phyloP scores from a whole-genome alignment of 2,329 filamentous ascomycete genomes.

The Ascochyta lentis region DNA sequence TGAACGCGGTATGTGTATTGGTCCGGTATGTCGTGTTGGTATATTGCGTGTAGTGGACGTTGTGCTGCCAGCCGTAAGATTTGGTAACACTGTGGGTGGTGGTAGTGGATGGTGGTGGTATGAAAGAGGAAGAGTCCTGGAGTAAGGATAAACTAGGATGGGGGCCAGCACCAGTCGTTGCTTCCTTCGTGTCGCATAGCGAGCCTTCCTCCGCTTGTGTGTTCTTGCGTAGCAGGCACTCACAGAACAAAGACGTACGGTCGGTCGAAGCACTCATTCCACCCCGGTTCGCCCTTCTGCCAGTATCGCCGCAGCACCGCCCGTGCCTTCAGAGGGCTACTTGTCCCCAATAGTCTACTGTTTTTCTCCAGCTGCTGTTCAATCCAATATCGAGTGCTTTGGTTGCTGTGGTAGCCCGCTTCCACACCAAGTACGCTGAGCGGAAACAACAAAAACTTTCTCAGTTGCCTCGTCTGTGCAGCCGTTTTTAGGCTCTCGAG shows the following conservation, averaged over 20 bases:
- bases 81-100: not conserved
- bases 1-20: no score
- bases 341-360: constrained; percentile 29
- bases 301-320: constrained; percentile 35
- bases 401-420: constrained; percentile 26
- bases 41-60: not conserved
- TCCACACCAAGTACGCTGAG: constrained; percentile 38
- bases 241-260: constrained; percentile 34
- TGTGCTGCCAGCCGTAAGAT: not conserved
- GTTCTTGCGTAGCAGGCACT: not conserved
- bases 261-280: constrained; percentile 41
- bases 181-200: no score
- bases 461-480: constrained; percentile 14
- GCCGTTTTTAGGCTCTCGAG: constrained; percentile 13
- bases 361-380: constrained; percentile 23
- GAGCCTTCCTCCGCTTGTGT: not conserved
- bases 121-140: not conserved
- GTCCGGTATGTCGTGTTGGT: not conserved
- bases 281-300: constrained; percentile 27
- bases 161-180: not conserved
- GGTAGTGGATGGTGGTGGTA: not conserved
- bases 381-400: constrained; percentile 26
- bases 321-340: constrained; percentile 30
- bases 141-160: not conserved
- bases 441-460: constrained; percentile 33